phyloP scores from a whole-genome alignment of 371 early-diverging fungal species.

The Syncephalastrum monosporum region DNA sequence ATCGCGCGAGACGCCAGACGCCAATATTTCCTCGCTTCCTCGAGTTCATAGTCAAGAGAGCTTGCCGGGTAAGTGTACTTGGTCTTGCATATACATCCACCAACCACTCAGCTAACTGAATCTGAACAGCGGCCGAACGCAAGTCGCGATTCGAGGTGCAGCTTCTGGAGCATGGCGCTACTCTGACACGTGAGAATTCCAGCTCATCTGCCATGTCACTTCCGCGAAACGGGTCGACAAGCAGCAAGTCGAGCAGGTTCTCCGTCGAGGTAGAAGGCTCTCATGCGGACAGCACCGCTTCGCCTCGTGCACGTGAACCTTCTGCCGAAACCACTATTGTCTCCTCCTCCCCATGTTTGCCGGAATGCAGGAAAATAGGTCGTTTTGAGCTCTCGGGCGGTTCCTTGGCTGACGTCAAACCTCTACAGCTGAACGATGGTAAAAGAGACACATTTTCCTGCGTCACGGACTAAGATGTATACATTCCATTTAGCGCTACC shows the following conservation, averaged over 20 bases:
- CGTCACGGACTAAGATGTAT: too few relatives aligned
- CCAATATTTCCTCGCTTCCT: constrained; percentile 9
- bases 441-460: not conserved
- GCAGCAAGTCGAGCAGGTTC: constrained; percentile 23
- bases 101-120: not conserved
- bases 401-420: constrained; percentile 31
- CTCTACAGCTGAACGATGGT: constrained; percentile 7
- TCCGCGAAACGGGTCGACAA: constrained; percentile 21
- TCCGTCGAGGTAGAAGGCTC: constrained; percentile 21
- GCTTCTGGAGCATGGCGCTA: constrained; percentile 1
- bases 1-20: constrained; percentile 5
- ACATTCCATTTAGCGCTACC: not conserved
- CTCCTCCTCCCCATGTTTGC: constrained; percentile 11
- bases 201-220: constrained; percentile 29
- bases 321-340: constrained; percentile 5
- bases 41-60: constrained; percentile 17
- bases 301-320: constrained; percentile 1
- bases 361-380: constrained; percentile 43
- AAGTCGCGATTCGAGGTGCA: constrained; percentile 25
- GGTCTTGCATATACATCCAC: not conserved
- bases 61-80: constrained; percentile 7
- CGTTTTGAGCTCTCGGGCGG: constrained; percentile 42
- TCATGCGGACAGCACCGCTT: constrained; percentile 7
- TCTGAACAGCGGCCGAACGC: constrained; percentile 11
- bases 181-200: constrained; percentile 41